Conservation (phyloP, 108 stramenopile genomes). For the Nitzschia inconspicua region DNA sequence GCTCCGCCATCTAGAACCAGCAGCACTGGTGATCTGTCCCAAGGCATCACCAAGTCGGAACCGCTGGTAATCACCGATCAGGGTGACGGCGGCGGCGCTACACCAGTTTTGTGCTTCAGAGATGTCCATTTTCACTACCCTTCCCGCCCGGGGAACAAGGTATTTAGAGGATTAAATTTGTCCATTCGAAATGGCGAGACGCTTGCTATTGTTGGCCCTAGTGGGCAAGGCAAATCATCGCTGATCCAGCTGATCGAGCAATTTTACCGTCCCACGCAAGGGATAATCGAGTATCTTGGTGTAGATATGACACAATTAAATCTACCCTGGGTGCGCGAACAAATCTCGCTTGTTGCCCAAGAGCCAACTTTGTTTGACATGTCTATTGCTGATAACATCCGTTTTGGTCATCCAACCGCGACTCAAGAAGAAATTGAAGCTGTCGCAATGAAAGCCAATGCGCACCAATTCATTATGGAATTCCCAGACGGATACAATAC, state of each 20-base stretch:
- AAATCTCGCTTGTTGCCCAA: constrained; percentile 38
- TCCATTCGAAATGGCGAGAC: constrained; percentile 55
- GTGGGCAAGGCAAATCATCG: constrained; percentile 39
- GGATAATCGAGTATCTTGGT: constrained; percentile 63
- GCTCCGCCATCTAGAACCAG: constrained; percentile 2
- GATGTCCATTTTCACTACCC: constrained; percentile 85
- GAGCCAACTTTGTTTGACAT: constrained; percentile 81
- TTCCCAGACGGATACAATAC: constrained; percentile 69
- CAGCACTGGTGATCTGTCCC: constrained; percentile 5
- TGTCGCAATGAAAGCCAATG: constrained; percentile 80
- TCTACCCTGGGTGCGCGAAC: constrained; percentile 59
- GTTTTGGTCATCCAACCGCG: constrained; percentile 50
- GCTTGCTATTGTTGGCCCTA: constrained; percentile 74
- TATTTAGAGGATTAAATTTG: constrained; percentile 53
- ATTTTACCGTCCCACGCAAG: constrained; percentile 72
- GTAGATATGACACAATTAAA: constrained; percentile 64
- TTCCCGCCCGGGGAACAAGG: constrained; percentile 48
- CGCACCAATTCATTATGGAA: constrained; percentile 61
- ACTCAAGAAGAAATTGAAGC: constrained; percentile 48
- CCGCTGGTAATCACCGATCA: not conserved
- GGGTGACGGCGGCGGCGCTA: not conserved
- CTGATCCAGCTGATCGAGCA: constrained; percentile 35
- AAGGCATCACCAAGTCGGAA: too few species aligned
- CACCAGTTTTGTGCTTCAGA: constrained; percentile 21
- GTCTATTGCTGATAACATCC: constrained; percentile 79